phyloP scores from a whole-genome alignment of 2,329 filamentous ascomycete genomes.

The Fonsecaea erecta region DNA sequence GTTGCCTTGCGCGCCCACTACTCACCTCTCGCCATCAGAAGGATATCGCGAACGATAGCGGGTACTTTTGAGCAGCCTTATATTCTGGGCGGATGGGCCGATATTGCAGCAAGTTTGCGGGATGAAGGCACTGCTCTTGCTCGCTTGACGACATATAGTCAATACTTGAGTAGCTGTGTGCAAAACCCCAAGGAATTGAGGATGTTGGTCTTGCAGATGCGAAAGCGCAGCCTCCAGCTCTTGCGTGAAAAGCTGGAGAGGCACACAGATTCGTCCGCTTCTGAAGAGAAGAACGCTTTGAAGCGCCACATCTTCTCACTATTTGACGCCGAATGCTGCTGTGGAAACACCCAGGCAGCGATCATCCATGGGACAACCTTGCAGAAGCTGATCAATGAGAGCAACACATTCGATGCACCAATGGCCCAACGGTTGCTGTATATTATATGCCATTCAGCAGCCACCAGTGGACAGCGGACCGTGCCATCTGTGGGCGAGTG shows the following conservation, averaged over 20 bases:
- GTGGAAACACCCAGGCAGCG: neutral
- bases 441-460: conserved; percentile 2
- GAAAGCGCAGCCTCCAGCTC: neutral
- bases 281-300: neutral
- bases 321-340: conserved; percentile 2
- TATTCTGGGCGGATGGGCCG: neutral
- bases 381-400: conserved; percentile 9
- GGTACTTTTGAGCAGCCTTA: neutral
- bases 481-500: neutral
- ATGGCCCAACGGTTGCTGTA: conserved; percentile 3
- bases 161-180: neutral
- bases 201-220: neutral
- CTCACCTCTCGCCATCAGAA: neutral
- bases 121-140: neutral
- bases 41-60: neutral
- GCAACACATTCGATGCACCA: neutral
- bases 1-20: neutral
- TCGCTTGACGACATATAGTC: neutral
- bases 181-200: neutral
- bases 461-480: conserved; percentile 2
- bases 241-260: conserved; percentile 5
- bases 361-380: neutral
- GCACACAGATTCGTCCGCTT: neutral
- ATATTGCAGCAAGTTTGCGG: neutral
- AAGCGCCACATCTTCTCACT: conserved; percentile 1